phyloP scores from a whole-genome alignment of 305 asterid species.

The Rubia tinctorum region DNA sequence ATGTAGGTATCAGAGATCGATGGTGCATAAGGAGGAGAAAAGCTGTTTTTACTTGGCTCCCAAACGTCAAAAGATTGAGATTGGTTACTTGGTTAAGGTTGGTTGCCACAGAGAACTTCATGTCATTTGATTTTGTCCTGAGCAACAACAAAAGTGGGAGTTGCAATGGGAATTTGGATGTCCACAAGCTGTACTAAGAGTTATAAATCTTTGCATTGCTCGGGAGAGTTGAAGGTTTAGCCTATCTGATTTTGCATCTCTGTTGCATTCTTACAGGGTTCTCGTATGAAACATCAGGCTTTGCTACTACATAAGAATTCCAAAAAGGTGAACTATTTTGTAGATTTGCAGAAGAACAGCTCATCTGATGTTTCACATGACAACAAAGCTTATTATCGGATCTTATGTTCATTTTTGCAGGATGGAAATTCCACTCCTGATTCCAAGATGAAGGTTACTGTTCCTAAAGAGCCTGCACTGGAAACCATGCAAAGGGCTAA shows the following conservation, averaged over 20 bases:
- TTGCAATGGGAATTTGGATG: too few relatives aligned
- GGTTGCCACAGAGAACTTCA: neutral
- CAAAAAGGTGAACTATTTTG: constrained; percentile 42
- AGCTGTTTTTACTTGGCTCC: constrained; percentile 36
- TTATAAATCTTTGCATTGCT: neutral
- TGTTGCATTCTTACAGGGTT: constrained; percentile 40
- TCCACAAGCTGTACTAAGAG: too few relatives aligned
- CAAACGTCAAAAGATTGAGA: constrained; percentile 82
- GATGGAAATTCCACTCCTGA: constrained; percentile 21
- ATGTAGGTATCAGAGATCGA: constrained; percentile 45
- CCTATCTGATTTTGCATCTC: constrained; percentile 8
- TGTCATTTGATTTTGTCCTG: neutral
- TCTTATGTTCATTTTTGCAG: too few relatives aligned
- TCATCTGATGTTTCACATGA: neutral
- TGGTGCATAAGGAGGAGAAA: constrained; percentile 28
- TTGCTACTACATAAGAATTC: constrained; percentile 57
- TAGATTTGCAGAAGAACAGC: neutral
- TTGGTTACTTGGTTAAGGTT: constrained; percentile 76
- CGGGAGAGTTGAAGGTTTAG: neutral
- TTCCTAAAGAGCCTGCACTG: constrained; percentile 76
- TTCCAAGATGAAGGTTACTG: constrained; percentile 46
- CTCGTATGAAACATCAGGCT: constrained; percentile 66
- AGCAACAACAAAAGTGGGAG: neutral
- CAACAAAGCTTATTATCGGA: too few relatives aligned
- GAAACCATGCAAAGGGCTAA: constrained; percentile 74